Evolutionary conservation across 2,329 filamentous ascomycete genomes (phyloP).

Genomic region (Xylaria sp.): DNA sequence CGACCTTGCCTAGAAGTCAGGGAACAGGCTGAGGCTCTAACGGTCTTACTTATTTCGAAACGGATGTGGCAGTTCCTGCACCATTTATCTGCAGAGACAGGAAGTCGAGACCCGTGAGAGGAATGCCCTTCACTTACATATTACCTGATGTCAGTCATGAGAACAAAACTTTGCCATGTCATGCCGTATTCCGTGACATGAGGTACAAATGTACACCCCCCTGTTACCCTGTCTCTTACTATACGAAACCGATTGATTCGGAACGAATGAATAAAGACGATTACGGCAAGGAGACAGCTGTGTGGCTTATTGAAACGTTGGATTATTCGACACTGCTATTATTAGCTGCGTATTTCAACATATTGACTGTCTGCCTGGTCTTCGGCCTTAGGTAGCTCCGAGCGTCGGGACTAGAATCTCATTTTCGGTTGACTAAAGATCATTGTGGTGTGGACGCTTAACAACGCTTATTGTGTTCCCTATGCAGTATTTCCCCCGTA

Average conservation of each 20-base stretch:
- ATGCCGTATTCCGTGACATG: slow-evolving; percentile 2
- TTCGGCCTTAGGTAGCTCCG: neutral
- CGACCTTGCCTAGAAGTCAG: neutral
- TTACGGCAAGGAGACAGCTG: neutral
- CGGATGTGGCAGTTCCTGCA: neutral
- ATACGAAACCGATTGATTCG: neutral
- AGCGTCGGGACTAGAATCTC: neutral
- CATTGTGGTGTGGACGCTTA: neutral
- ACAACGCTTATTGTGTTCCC: neutral
- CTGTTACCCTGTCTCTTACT: neutral
- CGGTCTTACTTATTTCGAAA: neutral
- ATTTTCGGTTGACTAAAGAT: neutral
- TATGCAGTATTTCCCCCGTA: neutral
- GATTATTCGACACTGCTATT: neutral
- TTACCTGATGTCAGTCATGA: neutral
- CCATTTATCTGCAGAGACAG: neutral
- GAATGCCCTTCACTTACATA: slow-evolving; percentile 4
- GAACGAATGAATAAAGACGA: neutral
- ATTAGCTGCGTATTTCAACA: slow-evolving; percentile 7
- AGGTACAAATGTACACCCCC: neutral
- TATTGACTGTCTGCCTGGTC: neutral
- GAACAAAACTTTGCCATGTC: neutral
- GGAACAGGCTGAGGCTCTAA: neutral
- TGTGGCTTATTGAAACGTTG: neutral
- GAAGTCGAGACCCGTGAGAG: neutral